phyloP scores from a whole-genome alignment of 169 alveolate genomes.

The Plasmodium gonderi region DNA sequence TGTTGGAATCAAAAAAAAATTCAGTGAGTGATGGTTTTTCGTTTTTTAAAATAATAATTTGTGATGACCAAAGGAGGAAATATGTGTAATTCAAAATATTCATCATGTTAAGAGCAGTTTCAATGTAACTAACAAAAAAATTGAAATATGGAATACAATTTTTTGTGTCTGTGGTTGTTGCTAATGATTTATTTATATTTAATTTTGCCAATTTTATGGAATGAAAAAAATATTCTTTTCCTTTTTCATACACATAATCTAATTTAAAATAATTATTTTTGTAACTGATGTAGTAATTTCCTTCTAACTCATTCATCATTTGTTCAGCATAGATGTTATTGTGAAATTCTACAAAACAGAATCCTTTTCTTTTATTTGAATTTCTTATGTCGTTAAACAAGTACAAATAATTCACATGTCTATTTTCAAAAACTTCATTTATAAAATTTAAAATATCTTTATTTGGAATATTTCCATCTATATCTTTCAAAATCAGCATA shows the following conservation, averaged over 20 bases:
- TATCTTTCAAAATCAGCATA: slow-evolving; percentile 60
- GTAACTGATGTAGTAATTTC: slow-evolving; percentile 48
- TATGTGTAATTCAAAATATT: slow-evolving; percentile 18
- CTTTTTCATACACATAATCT: slow-evolving; percentile 62
- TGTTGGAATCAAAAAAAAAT: slow-evolving; percentile 60
- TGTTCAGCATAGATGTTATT: slow-evolving; percentile 11
- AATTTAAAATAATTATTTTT: slow-evolving; percentile 48
- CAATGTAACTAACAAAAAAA: slow-evolving; percentile 63
- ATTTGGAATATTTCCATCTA: slow-evolving; percentile 49
- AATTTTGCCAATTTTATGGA: slow-evolving; percentile 43
- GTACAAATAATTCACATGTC: slow-evolving; percentile 38
- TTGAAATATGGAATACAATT: slow-evolving; percentile 55
- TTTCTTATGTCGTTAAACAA: slow-evolving; percentile 59
- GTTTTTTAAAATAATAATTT: slow-evolving; percentile 47
- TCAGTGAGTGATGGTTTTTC: slow-evolving; percentile 50
- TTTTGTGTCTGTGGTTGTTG: slow-evolving; percentile 13
- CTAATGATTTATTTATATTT: slow-evolving; percentile 22
- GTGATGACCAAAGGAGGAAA: slow-evolving; percentile 55
- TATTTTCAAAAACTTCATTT: slow-evolving; percentile 47
- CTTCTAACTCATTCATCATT: slow-evolving; percentile 65
- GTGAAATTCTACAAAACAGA: slow-evolving; percentile 47
- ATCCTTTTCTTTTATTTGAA: slow-evolving; percentile 47
- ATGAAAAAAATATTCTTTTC: slow-evolving; percentile 43
- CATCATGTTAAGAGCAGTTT: slow-evolving; percentile 3
- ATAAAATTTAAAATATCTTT: slow-evolving; percentile 45